These are phyloP conservation scores for Alternaria sp. DNA, from an alignment of 2,329 filamentous ascomycete genomes.

Conservation along the genomic window DNA sequence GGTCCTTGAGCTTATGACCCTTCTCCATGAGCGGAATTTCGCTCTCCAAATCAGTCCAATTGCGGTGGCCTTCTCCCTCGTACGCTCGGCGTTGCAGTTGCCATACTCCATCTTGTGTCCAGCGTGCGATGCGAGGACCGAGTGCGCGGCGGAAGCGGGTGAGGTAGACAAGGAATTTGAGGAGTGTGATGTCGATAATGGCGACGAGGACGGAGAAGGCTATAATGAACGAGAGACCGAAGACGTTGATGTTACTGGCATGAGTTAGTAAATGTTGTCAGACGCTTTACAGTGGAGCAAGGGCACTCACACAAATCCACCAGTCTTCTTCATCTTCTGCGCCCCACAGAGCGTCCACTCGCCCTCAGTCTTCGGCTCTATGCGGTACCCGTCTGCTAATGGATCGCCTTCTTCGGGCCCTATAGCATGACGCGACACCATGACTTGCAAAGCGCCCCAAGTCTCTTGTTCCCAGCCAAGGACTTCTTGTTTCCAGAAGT, in stretches of 20 bases:
- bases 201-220: constrained; percentile 13
- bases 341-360: too few relatives aligned
- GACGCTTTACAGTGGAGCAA: too few relatives aligned
- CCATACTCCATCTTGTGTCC: constrained; percentile 36
- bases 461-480: too few relatives aligned
- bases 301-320: constrained; percentile 30
- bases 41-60: constrained; percentile 1
- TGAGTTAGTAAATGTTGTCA: too few relatives aligned
- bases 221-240: constrained; percentile 26
- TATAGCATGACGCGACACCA: too few relatives aligned
- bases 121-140: constrained; percentile 29
- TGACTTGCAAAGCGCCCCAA: too few relatives aligned
- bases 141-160: constrained; percentile 19
- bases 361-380: too few relatives aligned
- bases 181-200: constrained; percentile 18
- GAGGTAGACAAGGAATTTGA: constrained; percentile 26
- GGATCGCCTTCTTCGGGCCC: too few relatives aligned
- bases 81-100: constrained; percentile 35
- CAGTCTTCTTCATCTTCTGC: constrained; percentile 25
- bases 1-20: constrained; percentile 6
- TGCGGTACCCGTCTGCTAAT: too few relatives aligned
- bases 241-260: constrained; percentile 29
- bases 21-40: constrained; percentile 9
- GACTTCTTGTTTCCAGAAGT: too few relatives aligned
- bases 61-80: constrained; percentile 14